Evolutionary conservation across 2,329 filamentous ascomycete genomes (phyloP).

Genomic region (Chrysoporthe deuterocubensis): DNA sequence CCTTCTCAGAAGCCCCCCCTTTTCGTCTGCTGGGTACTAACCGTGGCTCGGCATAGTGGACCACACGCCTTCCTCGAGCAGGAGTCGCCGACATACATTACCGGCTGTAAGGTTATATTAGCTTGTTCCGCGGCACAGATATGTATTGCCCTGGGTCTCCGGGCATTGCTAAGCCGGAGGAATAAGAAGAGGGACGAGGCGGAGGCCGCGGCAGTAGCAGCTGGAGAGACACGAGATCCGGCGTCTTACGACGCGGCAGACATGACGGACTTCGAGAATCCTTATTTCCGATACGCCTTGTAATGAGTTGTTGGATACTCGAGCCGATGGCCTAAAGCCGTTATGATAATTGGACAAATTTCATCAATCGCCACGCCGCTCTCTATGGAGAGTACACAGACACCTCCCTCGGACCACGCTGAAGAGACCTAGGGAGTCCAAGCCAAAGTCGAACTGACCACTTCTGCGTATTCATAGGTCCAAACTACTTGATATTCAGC

Average conservation of each 20-base stretch:
- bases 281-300: slow-evolving; percentile 11
- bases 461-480: too few relatives aligned
- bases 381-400: too few relatives aligned
- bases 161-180: slow-evolving; percentile 41
- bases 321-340: too few relatives aligned
- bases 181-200: slow-evolving; percentile 45
- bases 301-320: not conserved
- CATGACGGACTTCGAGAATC: slow-evolving; percentile 18
- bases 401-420: too few relatives aligned
- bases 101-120: slow-evolving; percentile 56
- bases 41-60: slow-evolving; percentile 31
- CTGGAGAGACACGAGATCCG: slow-evolving; percentile 33
- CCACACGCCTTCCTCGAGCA: slow-evolving; percentile 49
- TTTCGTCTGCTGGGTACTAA: not conserved
- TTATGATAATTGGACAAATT: too few relatives aligned
- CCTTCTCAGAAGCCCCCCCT: not conserved
- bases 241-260: slow-evolving; percentile 29
- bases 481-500: too few relatives aligned
- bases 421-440: too few relatives aligned
- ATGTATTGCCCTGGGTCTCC: slow-evolving; percentile 40
- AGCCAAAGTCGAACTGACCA: too few relatives aligned
- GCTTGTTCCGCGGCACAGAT: slow-evolving; percentile 49
- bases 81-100: slow-evolving; percentile 53
- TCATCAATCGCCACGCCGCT: too few relatives aligned
- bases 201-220: slow-evolving; percentile 28